Conservation (phyloP, 2,329 filamentous ascomycete species). For the Talaromyces piceae region DNA sequence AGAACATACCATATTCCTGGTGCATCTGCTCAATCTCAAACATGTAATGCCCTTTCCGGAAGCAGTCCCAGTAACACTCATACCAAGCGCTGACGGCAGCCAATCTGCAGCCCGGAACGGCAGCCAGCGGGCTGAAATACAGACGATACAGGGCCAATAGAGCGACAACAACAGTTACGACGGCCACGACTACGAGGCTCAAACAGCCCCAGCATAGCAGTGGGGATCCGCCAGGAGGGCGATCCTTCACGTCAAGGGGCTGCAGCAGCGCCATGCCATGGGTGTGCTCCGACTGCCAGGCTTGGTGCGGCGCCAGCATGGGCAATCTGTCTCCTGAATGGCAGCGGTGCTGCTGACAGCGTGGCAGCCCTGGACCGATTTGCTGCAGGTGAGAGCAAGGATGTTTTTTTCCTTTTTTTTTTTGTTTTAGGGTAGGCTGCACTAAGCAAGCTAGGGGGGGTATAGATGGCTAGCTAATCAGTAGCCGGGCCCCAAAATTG, state of each 20-base stretch:
- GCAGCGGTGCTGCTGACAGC: too few species aligned
- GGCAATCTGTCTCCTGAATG: too few species aligned
- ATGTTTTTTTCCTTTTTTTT: too few species aligned
- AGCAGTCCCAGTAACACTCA: conserved; percentile 22
- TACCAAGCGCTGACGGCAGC: conserved; percentile 19
- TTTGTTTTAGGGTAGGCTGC: too few species aligned
- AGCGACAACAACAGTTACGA: background rate
- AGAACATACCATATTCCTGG: conserved; percentile 18
- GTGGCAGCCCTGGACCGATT: too few species aligned
- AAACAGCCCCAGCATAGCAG: background rate
- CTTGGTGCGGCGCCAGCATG: too few species aligned
- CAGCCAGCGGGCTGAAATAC: conserved; percentile 19
- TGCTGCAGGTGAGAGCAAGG: too few species aligned
- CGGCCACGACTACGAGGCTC: background rate
- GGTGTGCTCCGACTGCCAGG: background rate
- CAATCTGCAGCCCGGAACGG: conserved; percentile 21
- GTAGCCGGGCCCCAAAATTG: too few species aligned
- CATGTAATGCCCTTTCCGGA: conserved; percentile 17
- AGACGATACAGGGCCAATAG: conserved; percentile 17
- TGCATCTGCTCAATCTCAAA: conserved; percentile 21
- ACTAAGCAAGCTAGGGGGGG: too few species aligned
- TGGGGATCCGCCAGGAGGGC: background rate
- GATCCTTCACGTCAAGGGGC: background rate
- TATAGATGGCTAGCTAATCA: too few species aligned
- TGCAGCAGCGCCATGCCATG: background rate